Conservation (phyloP, 495 filamentous ascomycete species). For the Daldinia decipiens region DNA sequence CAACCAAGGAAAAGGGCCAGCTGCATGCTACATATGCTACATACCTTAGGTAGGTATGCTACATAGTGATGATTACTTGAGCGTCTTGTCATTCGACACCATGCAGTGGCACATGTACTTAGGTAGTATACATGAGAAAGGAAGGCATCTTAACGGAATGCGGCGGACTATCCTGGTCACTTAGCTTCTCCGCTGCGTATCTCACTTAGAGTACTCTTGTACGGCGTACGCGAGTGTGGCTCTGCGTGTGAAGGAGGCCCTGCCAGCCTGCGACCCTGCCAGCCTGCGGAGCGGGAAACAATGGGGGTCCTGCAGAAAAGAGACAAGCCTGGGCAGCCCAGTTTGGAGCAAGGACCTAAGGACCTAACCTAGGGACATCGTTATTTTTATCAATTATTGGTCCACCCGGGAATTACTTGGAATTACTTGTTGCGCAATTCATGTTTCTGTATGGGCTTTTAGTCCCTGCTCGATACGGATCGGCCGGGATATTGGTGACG, state of each 20-base stretch:
- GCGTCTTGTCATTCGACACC: conserved; percentile 34
- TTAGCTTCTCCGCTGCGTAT: conserved; percentile 20
- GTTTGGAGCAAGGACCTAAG: conserved; percentile 30
- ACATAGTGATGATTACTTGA: conserved; percentile 31
- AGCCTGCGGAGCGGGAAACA: conserved; percentile 40
- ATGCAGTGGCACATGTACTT: conserved; percentile 22
- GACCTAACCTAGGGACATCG: conserved; percentile 19
- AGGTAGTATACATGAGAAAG: conserved; percentile 29
- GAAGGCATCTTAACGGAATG: conserved; percentile 36
- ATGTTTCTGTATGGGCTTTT: conserved; percentile 15
- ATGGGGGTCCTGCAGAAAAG: conserved; percentile 43
- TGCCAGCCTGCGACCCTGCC: conserved; percentile 26
- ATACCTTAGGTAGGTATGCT: conserved; percentile 22
- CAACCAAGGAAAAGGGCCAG: conserved; percentile 39
- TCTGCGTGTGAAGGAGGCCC: conserved; percentile 39
- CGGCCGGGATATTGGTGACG: conserved; percentile 33
- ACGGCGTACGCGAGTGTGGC: conserved; percentile 39
- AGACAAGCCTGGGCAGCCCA: conserved; percentile 31
- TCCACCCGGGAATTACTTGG: conserved; percentile 39
- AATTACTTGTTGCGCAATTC: conserved; percentile 41
- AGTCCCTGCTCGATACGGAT: conserved; percentile 36
- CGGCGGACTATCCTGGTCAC: conserved; percentile 35
- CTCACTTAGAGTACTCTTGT: conserved; percentile 17
- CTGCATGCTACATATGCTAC: conserved; percentile 34
- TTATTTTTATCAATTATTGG: conserved; percentile 47